Conservation (phyloP, 352 stramenopile genomes). For the Globisporangium ultimum region DNA sequence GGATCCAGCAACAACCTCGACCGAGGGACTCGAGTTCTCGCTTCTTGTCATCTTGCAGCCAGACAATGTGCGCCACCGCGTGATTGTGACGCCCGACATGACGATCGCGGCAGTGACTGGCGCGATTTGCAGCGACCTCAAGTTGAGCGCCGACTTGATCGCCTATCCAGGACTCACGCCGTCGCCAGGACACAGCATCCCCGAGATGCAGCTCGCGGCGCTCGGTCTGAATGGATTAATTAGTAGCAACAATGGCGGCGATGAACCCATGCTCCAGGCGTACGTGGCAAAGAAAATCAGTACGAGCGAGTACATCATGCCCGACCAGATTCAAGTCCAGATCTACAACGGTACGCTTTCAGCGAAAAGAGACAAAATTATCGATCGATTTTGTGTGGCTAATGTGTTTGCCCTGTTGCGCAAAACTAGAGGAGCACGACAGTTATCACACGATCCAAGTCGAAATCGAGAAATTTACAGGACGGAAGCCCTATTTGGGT, state of each 20-base stretch:
- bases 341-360: conserved; percentile 45
- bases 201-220: conserved; percentile 31
- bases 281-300: conserved; percentile 36
- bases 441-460: conserved; percentile 55
- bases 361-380: too few species aligned
- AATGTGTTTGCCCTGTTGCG: background rate
- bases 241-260: conserved; percentile 12
- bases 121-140: conserved; percentile 55
- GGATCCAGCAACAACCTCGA: background rate
- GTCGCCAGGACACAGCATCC: conserved; percentile 24
- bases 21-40: conserved; percentile 30
- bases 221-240: conserved; percentile 26
- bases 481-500: conserved; percentile 84
- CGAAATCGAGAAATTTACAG: conserved; percentile 71
- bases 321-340: conserved; percentile 74
- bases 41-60: conserved; percentile 72
- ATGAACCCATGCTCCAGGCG: conserved; percentile 43
- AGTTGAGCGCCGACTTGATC: conserved; percentile 52
- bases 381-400: background rate
- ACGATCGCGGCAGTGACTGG: conserved; percentile 53
- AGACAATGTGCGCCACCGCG: conserved; percentile 68
- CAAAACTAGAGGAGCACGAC: conserved; percentile 38
- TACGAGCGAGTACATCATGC: conserved; percentile 80
- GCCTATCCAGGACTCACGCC: conserved; percentile 55
- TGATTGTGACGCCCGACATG: conserved; percentile 45